Evolutionary conservation across 1,284 basidiomycete genomes (phyloP).

Genomic region (Amanita bisporigera): DNA sequence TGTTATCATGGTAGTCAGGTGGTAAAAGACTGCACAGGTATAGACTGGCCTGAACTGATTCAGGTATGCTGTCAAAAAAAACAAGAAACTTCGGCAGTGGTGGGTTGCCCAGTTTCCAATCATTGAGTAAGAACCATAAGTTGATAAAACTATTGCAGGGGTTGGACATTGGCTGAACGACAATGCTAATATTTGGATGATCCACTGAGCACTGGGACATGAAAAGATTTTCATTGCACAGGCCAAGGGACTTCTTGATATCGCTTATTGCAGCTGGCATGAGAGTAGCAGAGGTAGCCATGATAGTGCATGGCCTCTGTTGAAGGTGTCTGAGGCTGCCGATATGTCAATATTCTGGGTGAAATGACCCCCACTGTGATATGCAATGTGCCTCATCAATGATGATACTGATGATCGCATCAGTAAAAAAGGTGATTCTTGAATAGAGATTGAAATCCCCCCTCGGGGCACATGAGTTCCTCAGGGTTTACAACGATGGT

Average conservation of each 20-base stretch:
- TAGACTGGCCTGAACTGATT: slow-evolving; percentile 22
- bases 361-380: slow-evolving; percentile 44
- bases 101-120: slow-evolving; percentile 14
- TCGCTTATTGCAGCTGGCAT: slow-evolving; percentile 21
- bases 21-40: slow-evolving; percentile 22
- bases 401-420: slow-evolving; percentile 32
- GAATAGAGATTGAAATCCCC: slow-evolving; percentile 30
- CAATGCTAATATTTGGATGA: slow-evolving; percentile 41
- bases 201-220: too few species aligned
- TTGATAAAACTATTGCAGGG: slow-evolving; percentile 28
- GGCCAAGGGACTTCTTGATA: not conserved
- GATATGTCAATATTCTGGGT: slow-evolving; percentile 38
- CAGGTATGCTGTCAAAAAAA: slow-evolving; percentile 38
- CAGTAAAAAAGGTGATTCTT: slow-evolving; percentile 30
- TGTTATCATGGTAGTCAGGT: slow-evolving; percentile 17
- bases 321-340: slow-evolving; percentile 32
- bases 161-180: slow-evolving; percentile 30
- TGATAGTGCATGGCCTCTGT: slow-evolving; percentile 26
- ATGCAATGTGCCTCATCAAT: slow-evolving; percentile 48
- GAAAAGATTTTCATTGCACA: not conserved
- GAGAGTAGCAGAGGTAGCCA: slow-evolving; percentile 46
- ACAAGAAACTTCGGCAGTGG: slow-evolving; percentile 30
- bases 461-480: not conserved
- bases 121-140: slow-evolving; percentile 32
- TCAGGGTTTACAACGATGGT: not conserved